Conservation (phyloP, 2,329 filamentous ascomycete species). For the Cytospora schulzeri region DNA sequence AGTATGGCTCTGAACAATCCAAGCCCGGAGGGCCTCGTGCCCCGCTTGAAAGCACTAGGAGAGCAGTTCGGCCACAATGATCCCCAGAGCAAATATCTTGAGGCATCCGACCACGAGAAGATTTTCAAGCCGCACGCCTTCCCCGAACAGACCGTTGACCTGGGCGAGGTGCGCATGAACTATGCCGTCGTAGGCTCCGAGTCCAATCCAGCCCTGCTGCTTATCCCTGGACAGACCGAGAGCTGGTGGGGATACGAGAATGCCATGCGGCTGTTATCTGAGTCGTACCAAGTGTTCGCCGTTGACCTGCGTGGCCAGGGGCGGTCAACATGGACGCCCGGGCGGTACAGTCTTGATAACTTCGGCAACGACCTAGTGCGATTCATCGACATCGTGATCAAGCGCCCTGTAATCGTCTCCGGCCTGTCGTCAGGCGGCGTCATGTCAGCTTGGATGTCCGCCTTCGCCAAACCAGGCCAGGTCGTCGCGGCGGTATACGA, state of each 20-base stretch:
- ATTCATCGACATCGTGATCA: slow-evolving; percentile 28
- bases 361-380: slow-evolving; percentile 29
- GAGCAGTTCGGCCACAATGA: slow-evolving; percentile 5
- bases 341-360: slow-evolving; percentile 29
- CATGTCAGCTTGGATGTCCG: slow-evolving; percentile 28
- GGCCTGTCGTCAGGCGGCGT: slow-evolving; percentile 30
- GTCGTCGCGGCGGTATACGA: slow-evolving; percentile 28
- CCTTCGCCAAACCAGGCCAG: slow-evolving; percentile 28
- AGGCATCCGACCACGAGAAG: slow-evolving; percentile 17
- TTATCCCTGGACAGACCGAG: slow-evolving; percentile 28
- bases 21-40: background rate
- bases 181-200: slow-evolving; percentile 25
- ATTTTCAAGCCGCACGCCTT: slow-evolving; percentile 27
- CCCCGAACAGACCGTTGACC: slow-evolving; percentile 27
- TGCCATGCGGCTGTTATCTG: slow-evolving; percentile 26
- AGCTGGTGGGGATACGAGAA: slow-evolving; percentile 30
- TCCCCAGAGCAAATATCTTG: slow-evolving; percentile 9
- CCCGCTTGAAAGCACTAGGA: background rate
- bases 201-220: slow-evolving; percentile 25
- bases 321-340: slow-evolving; percentile 29
- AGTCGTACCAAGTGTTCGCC: slow-evolving; percentile 29
- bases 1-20: slow-evolving; percentile 6
- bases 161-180: slow-evolving; percentile 30
- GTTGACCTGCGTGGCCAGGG: slow-evolving; percentile 30
- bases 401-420: slow-evolving; percentile 27